phyloP scores from a whole-genome alignment of 768 basidiomycete species.

The Baorangia bicolor region DNA sequence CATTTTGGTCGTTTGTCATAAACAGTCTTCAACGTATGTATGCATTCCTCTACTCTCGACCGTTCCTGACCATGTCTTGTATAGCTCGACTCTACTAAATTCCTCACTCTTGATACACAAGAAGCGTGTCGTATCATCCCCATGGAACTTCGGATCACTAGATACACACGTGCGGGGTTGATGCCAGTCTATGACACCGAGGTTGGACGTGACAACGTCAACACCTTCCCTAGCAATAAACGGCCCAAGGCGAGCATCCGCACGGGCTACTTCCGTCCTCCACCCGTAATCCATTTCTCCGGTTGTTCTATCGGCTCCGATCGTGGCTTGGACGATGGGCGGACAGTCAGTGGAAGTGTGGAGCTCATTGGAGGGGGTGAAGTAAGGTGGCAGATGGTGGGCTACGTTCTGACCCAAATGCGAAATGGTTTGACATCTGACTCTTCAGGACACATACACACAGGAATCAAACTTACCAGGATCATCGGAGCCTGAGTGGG shows the following conservation, averaged over 20 bases:
- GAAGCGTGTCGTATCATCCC: slow-evolving; percentile 57
- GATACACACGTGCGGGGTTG: slow-evolving; percentile 34
- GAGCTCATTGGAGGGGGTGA: slow-evolving; percentile 48
- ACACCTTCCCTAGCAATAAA: slow-evolving; percentile 9
- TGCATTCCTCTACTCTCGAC: background rate
- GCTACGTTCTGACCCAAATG: slow-evolving; percentile 2
- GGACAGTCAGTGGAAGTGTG: slow-evolving; percentile 44
- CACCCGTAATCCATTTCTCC: slow-evolving; percentile 51
- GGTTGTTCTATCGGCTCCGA: slow-evolving; percentile 46
- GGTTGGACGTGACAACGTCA: slow-evolving; percentile 4
- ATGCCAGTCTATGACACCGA: slow-evolving; percentile 19
- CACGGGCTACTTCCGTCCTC: slow-evolving; percentile 28
- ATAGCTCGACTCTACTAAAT: slow-evolving; percentile 30
- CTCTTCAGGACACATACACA: slow-evolving; percentile 14
- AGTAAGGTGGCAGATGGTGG: slow-evolving; percentile 52
- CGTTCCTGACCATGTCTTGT: background rate
- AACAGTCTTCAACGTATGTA: slow-evolving; percentile 27
- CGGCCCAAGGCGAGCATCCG: slow-evolving; percentile 8
- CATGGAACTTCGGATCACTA: slow-evolving; percentile 42
- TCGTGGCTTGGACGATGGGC: slow-evolving; percentile 28
- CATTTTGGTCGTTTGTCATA: background rate
- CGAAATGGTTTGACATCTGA: slow-evolving; percentile 1
- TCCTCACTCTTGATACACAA: slow-evolving; percentile 30
- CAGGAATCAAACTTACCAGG: slow-evolving; percentile 36
- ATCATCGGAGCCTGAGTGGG: slow-evolving; percentile 44